A percentile compares a stretch with the other conserved stretches of the same genome.
Evolutionary conservation across 495 filamentous ascomycete species (phyloP).

Genomic region (Paragyromitra xinjiangensis): DNA sequence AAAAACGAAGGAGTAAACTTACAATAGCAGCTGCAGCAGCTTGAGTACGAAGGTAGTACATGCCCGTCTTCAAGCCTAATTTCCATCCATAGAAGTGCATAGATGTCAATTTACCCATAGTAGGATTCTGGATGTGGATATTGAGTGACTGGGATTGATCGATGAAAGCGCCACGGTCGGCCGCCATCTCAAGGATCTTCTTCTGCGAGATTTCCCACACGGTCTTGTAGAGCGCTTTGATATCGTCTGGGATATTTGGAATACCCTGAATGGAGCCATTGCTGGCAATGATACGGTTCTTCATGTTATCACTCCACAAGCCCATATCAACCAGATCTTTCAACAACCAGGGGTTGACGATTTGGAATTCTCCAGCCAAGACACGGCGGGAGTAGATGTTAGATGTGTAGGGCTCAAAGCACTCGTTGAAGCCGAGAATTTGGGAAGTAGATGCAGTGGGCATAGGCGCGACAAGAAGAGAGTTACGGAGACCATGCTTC

Average conservation of each 20-base stretch:
- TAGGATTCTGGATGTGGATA: slow-evolving; percentile 98
- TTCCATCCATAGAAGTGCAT: slow-evolving; percentile 99
- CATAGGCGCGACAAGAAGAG: slow-evolving; percentile 94
- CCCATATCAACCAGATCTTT: slow-evolving; percentile 98
- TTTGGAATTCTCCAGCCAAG: slow-evolving; percentile 97
- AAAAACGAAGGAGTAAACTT: slow-evolving; percentile 17
- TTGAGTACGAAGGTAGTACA: slow-evolving; percentile 99
- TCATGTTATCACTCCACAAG: slow-evolving; percentile 99
- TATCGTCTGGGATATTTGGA: slow-evolving; percentile 91
- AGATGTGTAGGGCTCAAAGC: slow-evolving; percentile 99
- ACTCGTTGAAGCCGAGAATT: slow-evolving; percentile 98
- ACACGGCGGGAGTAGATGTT: slow-evolving; percentile 99
- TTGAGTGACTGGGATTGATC: slow-evolving; percentile 99
- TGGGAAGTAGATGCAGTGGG: slow-evolving; percentile 95
- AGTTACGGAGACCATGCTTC: slow-evolving; percentile 92
- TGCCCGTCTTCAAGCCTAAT: slow-evolving; percentile 97
- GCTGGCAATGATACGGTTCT: slow-evolving; percentile 98
- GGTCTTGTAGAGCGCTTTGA: slow-evolving; percentile 98
- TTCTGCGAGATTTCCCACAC: slow-evolving; percentile 99
- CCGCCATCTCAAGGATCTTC: slow-evolving; percentile 94
- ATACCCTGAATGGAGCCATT: slow-evolving; percentile 96
- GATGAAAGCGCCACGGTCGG: slow-evolving; percentile 96
- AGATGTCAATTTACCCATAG: slow-evolving; percentile 98
- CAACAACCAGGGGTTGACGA: slow-evolving; percentile 98
- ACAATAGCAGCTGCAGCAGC: slow-evolving; percentile 90